phyloP scores from a whole-genome alignment of 352 stramenopile genomes.

The Pythium sukuiense region DNA sequence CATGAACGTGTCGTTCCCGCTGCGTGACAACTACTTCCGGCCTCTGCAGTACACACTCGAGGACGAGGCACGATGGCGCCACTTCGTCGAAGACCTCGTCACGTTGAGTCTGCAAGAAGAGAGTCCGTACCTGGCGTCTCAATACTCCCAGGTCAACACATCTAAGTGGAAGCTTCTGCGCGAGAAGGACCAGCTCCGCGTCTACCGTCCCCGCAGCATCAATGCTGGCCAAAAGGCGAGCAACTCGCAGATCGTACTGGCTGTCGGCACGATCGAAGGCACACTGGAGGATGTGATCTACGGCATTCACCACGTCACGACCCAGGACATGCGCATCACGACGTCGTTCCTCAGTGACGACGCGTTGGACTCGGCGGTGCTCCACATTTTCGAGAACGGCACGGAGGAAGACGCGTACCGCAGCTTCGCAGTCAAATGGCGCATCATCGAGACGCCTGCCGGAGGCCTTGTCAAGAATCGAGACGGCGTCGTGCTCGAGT shows the following conservation, averaged over 20 bases:
- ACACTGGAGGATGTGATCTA: constrained; percentile 32
- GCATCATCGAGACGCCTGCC: constrained; percentile 17
- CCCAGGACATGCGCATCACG: constrained; percentile 26
- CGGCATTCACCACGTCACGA: constrained; percentile 26
- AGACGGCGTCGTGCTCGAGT: constrained; percentile 28
- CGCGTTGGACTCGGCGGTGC: constrained; percentile 25
- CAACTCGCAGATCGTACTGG: constrained; percentile 17
- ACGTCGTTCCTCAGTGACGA: constrained; percentile 28
- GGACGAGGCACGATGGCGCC: constrained; percentile 22
- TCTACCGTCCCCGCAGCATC: constrained; percentile 23
- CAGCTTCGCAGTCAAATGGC: constrained; percentile 32
- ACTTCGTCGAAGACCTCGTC: constrained; percentile 21
- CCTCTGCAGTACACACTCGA: constrained; percentile 15
- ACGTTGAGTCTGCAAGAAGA: constrained; percentile 14
- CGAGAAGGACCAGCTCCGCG: constrained; percentile 25
- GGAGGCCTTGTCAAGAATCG: constrained; percentile 25
- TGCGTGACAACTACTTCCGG: constrained; percentile 28
- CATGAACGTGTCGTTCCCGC: constrained; percentile 30
- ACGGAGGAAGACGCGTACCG: constrained; percentile 21
- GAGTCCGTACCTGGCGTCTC: background rate
- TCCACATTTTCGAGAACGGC: constrained; percentile 27
- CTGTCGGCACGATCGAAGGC: constrained; percentile 28
- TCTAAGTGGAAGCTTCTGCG: constrained; percentile 23
- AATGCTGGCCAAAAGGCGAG: background rate
- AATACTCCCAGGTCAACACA: constrained; percentile 12